Base-by-base conservation (phyloP, 495 filamentous ascomycete genomes). In the Endocarpon pusillum region DNA sequence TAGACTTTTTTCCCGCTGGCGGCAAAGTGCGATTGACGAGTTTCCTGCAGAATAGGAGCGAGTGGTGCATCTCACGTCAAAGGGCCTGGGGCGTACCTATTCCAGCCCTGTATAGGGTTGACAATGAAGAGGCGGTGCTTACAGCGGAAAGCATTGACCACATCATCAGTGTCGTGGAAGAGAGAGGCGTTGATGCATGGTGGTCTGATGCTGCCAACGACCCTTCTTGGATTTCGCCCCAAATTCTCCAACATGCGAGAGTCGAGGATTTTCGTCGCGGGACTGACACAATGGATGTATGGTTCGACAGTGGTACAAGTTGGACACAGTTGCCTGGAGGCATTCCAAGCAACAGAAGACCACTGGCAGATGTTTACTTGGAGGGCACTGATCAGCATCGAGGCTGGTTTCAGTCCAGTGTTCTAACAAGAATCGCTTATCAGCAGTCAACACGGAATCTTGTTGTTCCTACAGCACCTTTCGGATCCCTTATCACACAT, bases 41-140 rank as follows among this genome's bases (percentile, higher is more conserved):
- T 36, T 96, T 94, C 47, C 63, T 96, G 19, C 70, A 75, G 44
- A 81, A 81, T 28, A 72, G 89, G 21, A 91, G 69, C 41, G 87
- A 96, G 52, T 99, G 89, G 89, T 99, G 89, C 50, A 92, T 99
- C 45, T 96, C 91, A n/a, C 75, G 89, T 20, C 89, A 99, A 52
- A 75, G 89, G 21, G 79, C 81, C 6, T 99, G 89, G 89, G 89
- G 89, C 43, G 78, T 94, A 12, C 89, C 91, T 0, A 96, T 99
- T 36, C 89, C 89, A 12, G 81, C 82, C 14, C 57, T 99, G 3
- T 96, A 91, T 48, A 67, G 81, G 39, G 55, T 49, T 1, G 62
- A 69, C 10, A 67, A 62, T 9, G 72, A 73, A 3, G 67, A 77
- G 26, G 81, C 80, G 5, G 52, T 91, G 5, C 60, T 94, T 45